A percentile compares a stretch with the other conserved stretches of the same genome.
phyloP scores from a whole-genome alignment of 1,139 yeast genomes.

The Scheffersomyces quercinus region DNA sequence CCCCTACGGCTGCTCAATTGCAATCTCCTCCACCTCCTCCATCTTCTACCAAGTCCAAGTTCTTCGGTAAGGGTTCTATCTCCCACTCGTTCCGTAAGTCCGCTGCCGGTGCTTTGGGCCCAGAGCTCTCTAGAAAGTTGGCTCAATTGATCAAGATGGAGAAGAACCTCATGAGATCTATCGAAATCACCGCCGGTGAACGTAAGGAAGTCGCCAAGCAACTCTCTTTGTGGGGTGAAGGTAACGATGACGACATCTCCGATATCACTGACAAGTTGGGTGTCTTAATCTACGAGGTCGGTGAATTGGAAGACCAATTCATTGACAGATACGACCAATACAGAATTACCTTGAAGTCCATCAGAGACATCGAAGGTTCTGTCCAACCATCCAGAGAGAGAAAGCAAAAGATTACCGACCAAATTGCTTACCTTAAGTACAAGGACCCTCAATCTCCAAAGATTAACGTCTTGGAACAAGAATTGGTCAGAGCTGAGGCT shows the following conservation, averaged over 20 bases:
- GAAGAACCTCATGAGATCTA: slow-evolving; percentile 76
- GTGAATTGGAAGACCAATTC: slow-evolving; percentile 85
- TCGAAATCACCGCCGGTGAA: slow-evolving; percentile 76
- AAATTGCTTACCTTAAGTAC: slow-evolving; percentile 79
- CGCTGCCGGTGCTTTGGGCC: slow-evolving; percentile 76
- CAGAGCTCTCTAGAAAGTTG: slow-evolving; percentile 75
- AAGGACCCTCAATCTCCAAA: slow-evolving; percentile 85
- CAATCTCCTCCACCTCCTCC: slow-evolving; percentile 83
- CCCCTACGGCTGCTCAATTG: slow-evolving; percentile 80
- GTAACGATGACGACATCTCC: slow-evolving; percentile 79
- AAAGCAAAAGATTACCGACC: slow-evolving; percentile 81
- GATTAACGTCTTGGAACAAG: slow-evolving; percentile 80
- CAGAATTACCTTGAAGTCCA: slow-evolving; percentile 76
- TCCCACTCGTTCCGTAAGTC: slow-evolving; percentile 66
- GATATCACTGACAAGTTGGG: slow-evolving; percentile 88
- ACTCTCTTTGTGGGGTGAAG: slow-evolving; percentile 82
- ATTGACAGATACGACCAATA: slow-evolving; percentile 85
- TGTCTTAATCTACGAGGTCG: slow-evolving; percentile 76
- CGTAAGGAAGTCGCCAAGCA: slow-evolving; percentile 84
- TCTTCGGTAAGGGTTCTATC: slow-evolving; percentile 73
- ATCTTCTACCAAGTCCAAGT: slow-evolving; percentile 64
- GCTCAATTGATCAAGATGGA: slow-evolving; percentile 80
- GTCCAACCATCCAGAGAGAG: slow-evolving; percentile 88
- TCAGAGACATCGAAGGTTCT: slow-evolving; percentile 83
- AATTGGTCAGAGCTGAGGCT: slow-evolving; percentile 87